A percentile compares a stretch with the other conserved stretches of the same genome.
Conservation (phyloP, 306 rosid species). For the Canavalia gladiata region DNA sequence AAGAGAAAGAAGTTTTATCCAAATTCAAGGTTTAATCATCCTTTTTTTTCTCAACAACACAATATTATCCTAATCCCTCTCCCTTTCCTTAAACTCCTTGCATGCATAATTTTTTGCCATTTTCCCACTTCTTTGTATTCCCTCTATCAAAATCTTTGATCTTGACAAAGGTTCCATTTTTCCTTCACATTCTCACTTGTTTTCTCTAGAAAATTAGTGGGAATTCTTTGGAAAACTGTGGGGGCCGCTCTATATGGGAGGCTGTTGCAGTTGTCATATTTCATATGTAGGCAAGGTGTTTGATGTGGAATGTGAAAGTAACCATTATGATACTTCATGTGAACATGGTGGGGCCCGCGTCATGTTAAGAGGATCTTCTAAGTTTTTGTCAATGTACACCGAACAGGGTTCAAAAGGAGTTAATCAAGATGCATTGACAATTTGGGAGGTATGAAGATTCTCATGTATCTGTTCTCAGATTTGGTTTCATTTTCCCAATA, state of each 20-base stretch:
- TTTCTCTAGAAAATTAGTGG: slow-evolving; percentile 9
- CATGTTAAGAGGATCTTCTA: slow-evolving; percentile 66
- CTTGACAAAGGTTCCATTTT: not conserved
- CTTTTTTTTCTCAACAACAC: not conserved
- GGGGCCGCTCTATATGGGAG: slow-evolving; percentile 59
- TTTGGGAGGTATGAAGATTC: slow-evolving; percentile 77
- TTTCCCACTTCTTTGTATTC: not conserved
- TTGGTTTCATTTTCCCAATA: not conserved
- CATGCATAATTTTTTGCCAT: not conserved
- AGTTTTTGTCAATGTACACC: slow-evolving; percentile 64
- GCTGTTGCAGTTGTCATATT: slow-evolving; percentile 54
- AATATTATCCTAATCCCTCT: not conserved
- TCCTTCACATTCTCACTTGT: slow-evolving; percentile 18
- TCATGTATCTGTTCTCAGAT: not conserved
- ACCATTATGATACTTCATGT: slow-evolving; percentile 7
- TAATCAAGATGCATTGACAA: slow-evolving; percentile 89
- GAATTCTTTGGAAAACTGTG: slow-evolving; percentile 37
- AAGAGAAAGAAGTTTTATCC: not conserved
- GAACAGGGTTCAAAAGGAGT: slow-evolving; percentile 79
- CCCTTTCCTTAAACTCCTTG: not conserved
- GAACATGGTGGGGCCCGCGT: slow-evolving; percentile 58
- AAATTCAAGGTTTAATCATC: not conserved
- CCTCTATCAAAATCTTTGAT: not conserved
- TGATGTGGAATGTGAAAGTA: slow-evolving; percentile 38
- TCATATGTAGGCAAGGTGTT: slow-evolving; percentile 25